A percentile compares a stretch with the other conserved stretches of the same genome.
phyloP scores from a whole-genome alignment of 805 yeast species.

The Candida jianshihensis region DNA sequence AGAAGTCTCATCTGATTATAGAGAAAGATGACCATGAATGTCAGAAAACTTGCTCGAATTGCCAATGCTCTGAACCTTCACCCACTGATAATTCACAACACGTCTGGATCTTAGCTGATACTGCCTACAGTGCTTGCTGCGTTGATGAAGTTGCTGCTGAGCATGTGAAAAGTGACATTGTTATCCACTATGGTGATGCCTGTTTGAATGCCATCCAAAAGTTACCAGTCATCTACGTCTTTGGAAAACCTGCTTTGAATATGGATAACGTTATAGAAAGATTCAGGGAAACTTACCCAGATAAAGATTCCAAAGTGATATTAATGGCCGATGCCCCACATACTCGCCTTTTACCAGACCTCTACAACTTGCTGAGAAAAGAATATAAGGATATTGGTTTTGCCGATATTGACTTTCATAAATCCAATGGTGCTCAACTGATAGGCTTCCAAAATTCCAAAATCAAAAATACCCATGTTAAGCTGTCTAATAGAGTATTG shows the following conservation, averaged over 20 bases:
- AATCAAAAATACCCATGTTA: conserved; percentile 1
- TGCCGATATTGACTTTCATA: conserved; percentile 32
- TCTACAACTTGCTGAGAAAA: conserved; percentile 30
- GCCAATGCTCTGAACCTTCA: conserved; percentile 20
- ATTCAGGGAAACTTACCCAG: conserved; percentile 37
- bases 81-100: conserved; percentile 22
- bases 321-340: conserved; percentile 75
- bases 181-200: conserved; percentile 92
- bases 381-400: conserved; percentile 30
- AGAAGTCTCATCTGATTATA: conserved; percentile 1
- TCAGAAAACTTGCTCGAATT: conserved; percentile 15
- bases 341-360: conserved; percentile 34
- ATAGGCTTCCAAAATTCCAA: conserved; percentile 30
- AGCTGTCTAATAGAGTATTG: conserved; percentile 27
- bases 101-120: conserved; percentile 87
- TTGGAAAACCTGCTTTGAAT: conserved; percentile 62
- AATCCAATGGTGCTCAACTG: conserved; percentile 29
- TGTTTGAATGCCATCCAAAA: conserved; percentile 76
- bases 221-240: conserved; percentile 70
- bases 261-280: conserved; percentile 27
- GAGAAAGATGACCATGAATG: conserved; percentile 10
- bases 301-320: conserved; percentile 37
- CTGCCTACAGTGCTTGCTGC: conserved; percentile 93
- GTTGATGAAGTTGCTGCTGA: conserved; percentile 96
- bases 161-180: conserved; percentile 78